These are phyloP conservation scores for Thraustotheca clavata DNA, from an alignment of 352 stramenopile genomes.

Conservation along the genomic window DNA sequence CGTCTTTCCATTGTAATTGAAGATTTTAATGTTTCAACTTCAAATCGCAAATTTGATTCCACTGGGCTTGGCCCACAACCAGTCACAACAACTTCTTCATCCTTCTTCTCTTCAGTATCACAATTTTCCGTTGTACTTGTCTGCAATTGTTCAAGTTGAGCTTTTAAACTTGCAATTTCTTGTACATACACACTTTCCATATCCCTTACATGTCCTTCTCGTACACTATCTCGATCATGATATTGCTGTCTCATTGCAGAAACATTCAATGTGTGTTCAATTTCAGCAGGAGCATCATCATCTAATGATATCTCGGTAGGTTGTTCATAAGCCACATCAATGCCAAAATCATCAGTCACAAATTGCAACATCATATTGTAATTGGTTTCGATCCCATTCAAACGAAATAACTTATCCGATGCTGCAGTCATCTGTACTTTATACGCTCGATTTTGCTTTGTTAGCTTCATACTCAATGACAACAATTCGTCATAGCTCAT, in stretches of 20 bases:
- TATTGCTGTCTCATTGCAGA: constrained; percentile 3
- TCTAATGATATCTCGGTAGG: background rate
- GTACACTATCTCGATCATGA: constrained; percentile 9
- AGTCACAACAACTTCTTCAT: background rate
- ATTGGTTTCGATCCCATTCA: constrained; percentile 35
- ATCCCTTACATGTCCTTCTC: constrained; percentile 10
- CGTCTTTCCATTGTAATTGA: background rate
- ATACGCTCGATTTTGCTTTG: constrained; percentile 82
- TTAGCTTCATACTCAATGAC: constrained; percentile 81
- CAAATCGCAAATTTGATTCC: background rate
- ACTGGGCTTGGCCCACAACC: too few relatives aligned
- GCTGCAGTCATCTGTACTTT: constrained; percentile 47
- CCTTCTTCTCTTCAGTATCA: background rate
- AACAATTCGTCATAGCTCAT: constrained; percentile 79
- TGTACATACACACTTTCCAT: constrained; percentile 18
- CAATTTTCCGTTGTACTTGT: background rate
- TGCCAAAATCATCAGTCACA: constrained; percentile 49
- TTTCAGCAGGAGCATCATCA: background rate
- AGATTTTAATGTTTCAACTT: background rate
- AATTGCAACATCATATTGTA: constrained; percentile 40
- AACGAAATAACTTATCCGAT: constrained; percentile 15
- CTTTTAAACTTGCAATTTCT: constrained; percentile 1
- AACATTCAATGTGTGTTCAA: background rate
- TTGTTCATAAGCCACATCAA: constrained; percentile 36
- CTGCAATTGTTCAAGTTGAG: background rate